Conservation (phyloP, 2,329 filamentous ascomycete genomes). For the Calonectria ilicicola region DNA sequence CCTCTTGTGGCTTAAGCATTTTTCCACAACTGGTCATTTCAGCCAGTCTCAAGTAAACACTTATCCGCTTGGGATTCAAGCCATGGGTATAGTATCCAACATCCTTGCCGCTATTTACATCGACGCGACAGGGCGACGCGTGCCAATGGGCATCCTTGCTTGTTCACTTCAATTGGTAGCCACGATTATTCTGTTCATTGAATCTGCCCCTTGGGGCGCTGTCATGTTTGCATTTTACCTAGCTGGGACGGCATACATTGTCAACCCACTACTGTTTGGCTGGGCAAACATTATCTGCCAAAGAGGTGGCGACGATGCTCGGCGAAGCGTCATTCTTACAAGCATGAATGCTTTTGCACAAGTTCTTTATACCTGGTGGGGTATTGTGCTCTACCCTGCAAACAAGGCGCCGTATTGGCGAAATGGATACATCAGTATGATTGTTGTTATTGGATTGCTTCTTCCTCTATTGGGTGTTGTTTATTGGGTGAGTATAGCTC, state of each 20-base stretch:
- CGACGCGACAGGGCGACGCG: slow-evolving; percentile 29
- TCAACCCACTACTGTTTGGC: slow-evolving; percentile 42
- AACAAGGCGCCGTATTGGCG: slow-evolving; percentile 56
- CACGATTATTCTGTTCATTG: slow-evolving; percentile 35
- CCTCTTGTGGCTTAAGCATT: slow-evolving; percentile 41
- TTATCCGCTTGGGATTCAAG: slow-evolving; percentile 40
- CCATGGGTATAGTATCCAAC: slow-evolving; percentile 40
- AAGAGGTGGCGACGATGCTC: slow-evolving; percentile 51
- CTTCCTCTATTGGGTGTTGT: neutral
- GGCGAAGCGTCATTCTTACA: slow-evolving; percentile 52
- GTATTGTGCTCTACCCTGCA: slow-evolving; percentile 55
- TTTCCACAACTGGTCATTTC: slow-evolving; percentile 24
- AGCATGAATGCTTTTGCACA: slow-evolving; percentile 55
- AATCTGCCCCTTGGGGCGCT: slow-evolving; percentile 30
- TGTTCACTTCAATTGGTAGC: slow-evolving; percentile 33
- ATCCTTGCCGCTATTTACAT: slow-evolving; percentile 37
- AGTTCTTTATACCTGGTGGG: slow-evolving; percentile 59
- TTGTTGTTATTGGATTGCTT: slow-evolving; percentile 5
- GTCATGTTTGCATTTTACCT: slow-evolving; percentile 40
- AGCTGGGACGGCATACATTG: slow-evolving; percentile 37
- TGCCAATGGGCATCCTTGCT: slow-evolving; percentile 29
- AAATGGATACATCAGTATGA: slow-evolving; percentile 43
- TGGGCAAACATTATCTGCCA: slow-evolving; percentile 42
- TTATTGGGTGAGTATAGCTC: neutral
- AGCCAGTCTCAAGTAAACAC: slow-evolving; percentile 41